Conservation (phyloP, 495 filamentous ascomycete species). For the Trichoderma gamsii region DNA sequence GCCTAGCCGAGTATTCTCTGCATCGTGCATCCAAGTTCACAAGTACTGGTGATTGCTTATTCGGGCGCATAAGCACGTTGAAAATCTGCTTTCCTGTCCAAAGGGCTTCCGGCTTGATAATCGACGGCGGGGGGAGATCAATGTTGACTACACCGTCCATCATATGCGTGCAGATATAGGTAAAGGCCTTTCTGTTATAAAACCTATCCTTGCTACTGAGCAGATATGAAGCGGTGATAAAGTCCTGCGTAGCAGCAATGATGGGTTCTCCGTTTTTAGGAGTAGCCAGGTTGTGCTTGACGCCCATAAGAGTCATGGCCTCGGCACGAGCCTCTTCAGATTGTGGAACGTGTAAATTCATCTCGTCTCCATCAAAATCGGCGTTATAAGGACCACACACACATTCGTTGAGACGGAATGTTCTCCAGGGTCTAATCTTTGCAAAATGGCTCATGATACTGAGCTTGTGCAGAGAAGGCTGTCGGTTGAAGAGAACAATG, state of each 20-base stretch:
- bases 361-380: constrained; percentile 99
- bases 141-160: constrained; percentile 72
- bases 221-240: constrained; percentile 91
- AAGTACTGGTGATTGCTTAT: constrained; percentile 66
- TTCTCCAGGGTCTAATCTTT: constrained; percentile 90
- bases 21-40: constrained; percentile 94
- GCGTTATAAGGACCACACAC: constrained; percentile 98
- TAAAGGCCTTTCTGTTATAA: constrained; percentile 78
- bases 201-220: constrained; percentile 90
- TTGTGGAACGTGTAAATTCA: constrained; percentile 99
- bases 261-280: constrained; percentile 98
- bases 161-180: constrained; percentile 90
- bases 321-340: constrained; percentile 93
- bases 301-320: constrained; percentile 94
- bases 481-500: constrained; percentile 95
- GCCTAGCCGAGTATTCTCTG: constrained; percentile 62
- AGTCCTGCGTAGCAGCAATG: constrained; percentile 96
- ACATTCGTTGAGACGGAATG: constrained; percentile 95
- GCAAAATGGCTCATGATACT: constrained; percentile 92
- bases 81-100: constrained; percentile 99
- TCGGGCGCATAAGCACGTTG: constrained; percentile 90
- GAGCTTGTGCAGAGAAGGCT: constrained; percentile 95
- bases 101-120: constrained; percentile 76
- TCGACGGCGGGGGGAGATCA: constrained; percentile 77
- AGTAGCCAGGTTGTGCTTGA: constrained; percentile 90